Evolutionary conservation across 2,329 filamentous ascomycete genomes (phyloP).

Genomic region (Colletotrichum sp.): DNA sequence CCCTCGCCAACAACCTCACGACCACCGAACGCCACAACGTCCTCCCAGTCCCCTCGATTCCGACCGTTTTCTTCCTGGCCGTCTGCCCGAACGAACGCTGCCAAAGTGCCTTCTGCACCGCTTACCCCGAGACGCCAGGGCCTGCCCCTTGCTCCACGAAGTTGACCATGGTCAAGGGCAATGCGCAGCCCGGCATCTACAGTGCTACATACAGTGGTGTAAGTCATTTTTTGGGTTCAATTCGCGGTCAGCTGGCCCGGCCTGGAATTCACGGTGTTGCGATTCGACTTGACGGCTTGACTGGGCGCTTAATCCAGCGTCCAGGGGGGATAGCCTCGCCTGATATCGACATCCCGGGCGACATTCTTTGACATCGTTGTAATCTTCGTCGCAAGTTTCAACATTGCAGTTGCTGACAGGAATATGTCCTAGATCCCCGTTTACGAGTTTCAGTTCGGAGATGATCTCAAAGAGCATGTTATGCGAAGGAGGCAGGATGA

Average conservation of each 20-base stretch:
- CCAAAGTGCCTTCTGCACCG: not conserved
- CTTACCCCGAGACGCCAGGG: not conserved
- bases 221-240: slow-evolving; percentile 36
- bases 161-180: slow-evolving; percentile 52
- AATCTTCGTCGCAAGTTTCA: not conserved
- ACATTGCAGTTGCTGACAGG: not conserved
- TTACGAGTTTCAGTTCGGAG: slow-evolving; percentile 88
- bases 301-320: not conserved
- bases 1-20: not conserved
- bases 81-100: not conserved
- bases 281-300: not conserved
- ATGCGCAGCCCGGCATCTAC: slow-evolving; percentile 58
- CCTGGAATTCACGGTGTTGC: not conserved
- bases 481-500: slow-evolving; percentile 94
- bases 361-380: too few relatives aligned
- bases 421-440: slow-evolving; percentile 76
- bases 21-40: not conserved
- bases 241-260: not conserved
- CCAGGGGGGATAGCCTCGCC: slow-evolving; percentile 1
- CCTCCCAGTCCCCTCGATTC: not conserved
- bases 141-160: slow-evolving; percentile 16
- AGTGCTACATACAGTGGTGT: slow-evolving; percentile 75
- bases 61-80: not conserved
- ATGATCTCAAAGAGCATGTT: slow-evolving; percentile 82
- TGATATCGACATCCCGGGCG: not conserved